phyloP scores from a whole-genome alignment of 2,329 filamentous ascomycete species.

The Fusarium irregulare region DNA sequence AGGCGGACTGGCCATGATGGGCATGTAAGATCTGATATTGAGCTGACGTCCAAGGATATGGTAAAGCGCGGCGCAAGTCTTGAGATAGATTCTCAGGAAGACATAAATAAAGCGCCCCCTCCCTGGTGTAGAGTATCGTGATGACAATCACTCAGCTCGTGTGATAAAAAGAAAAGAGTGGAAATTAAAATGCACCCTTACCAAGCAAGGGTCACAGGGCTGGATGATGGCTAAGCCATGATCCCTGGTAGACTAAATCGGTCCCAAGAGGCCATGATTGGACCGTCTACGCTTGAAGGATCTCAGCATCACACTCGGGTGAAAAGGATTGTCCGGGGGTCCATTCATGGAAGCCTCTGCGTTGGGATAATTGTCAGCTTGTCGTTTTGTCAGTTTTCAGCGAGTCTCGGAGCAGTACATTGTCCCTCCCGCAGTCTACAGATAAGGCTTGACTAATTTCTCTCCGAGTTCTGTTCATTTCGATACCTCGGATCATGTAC shows the following conservation, averaged over 20 bases:
- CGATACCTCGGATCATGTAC: background rate
- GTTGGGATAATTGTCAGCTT: background rate
- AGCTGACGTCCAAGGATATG: background rate
- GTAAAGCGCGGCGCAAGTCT: background rate
- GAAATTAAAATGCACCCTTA: conserved; percentile 20
- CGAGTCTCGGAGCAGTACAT: background rate
- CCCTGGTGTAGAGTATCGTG: no score
- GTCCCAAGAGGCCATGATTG: background rate
- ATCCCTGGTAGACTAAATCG: background rate
- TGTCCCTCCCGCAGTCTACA: background rate
- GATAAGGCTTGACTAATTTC: background rate
- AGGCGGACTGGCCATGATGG: conserved; percentile 17
- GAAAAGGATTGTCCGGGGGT: background rate
- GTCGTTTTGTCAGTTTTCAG: background rate
- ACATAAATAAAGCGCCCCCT: conserved; percentile 1
- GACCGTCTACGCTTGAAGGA: background rate
- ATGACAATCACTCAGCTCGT: background rate
- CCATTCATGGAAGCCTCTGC: background rate
- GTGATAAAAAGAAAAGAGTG: conserved; percentile 1
- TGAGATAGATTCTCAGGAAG: background rate
- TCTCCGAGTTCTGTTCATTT: background rate
- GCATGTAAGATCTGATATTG: background rate
- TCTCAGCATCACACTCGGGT: background rate
- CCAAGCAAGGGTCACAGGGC: conserved; percentile 30
- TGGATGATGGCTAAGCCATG: conserved; percentile 3